phyloP scores from a whole-genome alignment of 306 rosid species.

The Sicyos baderoa region DNA sequence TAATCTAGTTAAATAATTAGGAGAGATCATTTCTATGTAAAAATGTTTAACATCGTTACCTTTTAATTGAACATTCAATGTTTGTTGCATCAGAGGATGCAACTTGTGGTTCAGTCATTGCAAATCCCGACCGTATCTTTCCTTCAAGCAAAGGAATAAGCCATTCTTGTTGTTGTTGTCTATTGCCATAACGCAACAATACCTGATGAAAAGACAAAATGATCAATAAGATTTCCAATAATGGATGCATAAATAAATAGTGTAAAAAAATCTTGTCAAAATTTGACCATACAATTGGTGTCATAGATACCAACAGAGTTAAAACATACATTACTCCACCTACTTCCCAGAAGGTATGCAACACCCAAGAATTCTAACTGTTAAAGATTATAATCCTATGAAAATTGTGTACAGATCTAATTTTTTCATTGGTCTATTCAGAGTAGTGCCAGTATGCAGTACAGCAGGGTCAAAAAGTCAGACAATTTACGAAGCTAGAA shows the following conservation, averaged over 20 bases:
- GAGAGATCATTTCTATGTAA: neutral
- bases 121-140: conserved; percentile 85
- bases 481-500: conserved; percentile 16
- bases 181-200: conserved; percentile 74
- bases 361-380: neutral
- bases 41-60: conserved; percentile 30
- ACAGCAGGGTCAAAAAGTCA: neutral
- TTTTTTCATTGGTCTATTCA: conserved; percentile 9
- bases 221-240: neutral
- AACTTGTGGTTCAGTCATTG: conserved; percentile 86
- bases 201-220: conserved; percentile 38
- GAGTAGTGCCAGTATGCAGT: neutral
- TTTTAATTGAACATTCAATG: conserved; percentile 73
- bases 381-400: neutral
- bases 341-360: neutral
- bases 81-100: conserved; percentile 97
- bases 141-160: conserved; percentile 91
- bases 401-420: neutral
- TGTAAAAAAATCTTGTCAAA: neutral
- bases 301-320: neutral
- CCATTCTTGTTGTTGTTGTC: conserved; percentile 74
- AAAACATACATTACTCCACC: neutral
- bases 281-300: neutral
- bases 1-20: neutral
- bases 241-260: neutral